Conservation (phyloP, 2,329 filamentous ascomycete species). For the Helotiales sp. region DNA sequence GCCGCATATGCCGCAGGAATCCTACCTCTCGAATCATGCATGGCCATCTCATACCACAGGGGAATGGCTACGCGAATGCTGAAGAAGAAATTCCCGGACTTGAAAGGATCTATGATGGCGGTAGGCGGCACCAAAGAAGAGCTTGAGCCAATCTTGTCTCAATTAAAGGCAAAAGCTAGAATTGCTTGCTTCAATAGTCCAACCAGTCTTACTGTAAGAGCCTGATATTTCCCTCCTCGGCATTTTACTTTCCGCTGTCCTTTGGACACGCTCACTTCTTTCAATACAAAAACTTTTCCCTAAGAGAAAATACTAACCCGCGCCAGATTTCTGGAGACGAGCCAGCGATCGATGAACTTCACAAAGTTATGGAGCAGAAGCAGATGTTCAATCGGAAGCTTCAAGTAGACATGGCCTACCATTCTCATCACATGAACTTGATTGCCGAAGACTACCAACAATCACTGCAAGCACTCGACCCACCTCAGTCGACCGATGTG, state of each 20-base stretch:
- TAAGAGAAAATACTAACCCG: too few species aligned
- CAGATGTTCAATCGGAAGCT: slow-evolving; percentile 35
- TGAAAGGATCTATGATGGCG: slow-evolving; percentile 53
- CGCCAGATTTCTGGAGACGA: slow-evolving; percentile 22
- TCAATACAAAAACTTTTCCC: too few species aligned
- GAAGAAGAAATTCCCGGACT: too few species aligned
- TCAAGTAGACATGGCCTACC: slow-evolving; percentile 43
- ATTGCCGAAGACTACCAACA: slow-evolving; percentile 27
- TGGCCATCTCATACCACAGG: slow-evolving; percentile 23
- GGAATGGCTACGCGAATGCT: slow-evolving; percentile 15
- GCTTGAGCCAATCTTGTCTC: neutral
- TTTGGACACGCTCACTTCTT: too few species aligned
- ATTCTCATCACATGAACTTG: slow-evolving; percentile 35
- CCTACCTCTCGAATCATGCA: slow-evolving; percentile 16
- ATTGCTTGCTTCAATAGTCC: slow-evolving; percentile 37
- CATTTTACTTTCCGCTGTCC: too few species aligned
- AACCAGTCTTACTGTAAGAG: slow-evolving; percentile 24
- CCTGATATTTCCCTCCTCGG: too few species aligned
- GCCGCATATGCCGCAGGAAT: slow-evolving; percentile 38
- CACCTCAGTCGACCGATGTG: neutral
- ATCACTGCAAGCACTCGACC: neutral
- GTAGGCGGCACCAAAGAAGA: slow-evolving; percentile 39
- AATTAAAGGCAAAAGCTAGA: slow-evolving; percentile 16
- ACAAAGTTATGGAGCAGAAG: slow-evolving; percentile 10
- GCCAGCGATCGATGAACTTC: slow-evolving; percentile 9